Evolutionary conservation across 805 yeast species (phyloP), one percentile per base, ranked within the genome.

Genomic region (Hanseniaspora hatyaiensis): DNA sequence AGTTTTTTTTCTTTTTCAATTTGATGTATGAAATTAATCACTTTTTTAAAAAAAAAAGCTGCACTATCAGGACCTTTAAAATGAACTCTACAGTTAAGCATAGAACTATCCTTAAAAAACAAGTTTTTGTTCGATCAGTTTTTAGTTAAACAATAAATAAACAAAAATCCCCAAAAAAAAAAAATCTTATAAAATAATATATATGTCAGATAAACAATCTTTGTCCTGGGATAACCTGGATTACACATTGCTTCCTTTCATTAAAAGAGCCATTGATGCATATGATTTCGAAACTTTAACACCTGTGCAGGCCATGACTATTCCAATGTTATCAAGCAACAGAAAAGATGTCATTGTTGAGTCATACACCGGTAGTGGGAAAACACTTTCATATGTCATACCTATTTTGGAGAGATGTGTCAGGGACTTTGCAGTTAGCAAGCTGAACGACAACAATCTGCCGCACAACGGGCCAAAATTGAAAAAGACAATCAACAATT

Each of bases 321-420:
- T 92, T 42, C 98, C 98, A 0, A 66, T 88, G 51, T 74, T 92
- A 53, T 64, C 80, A 19, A 78, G 78, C 16, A 82, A 87, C 59
- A 89, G 89, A 58, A 48, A 48, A 12, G 98, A 92, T 64, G 96
- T 92, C 3, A 92, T 92, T 8, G 97, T 87, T 1, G 96, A 92
- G 60, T 95, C 96, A 0, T 95, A 86, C 1, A 92, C 98, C 0
- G 98, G 98, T 0, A 87, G 96, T 0, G 98, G 98, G n/a, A 92
- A 92, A 61, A 92, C 98, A 0, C 62, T 88, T n/a, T 82, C 96
- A 3, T 92, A 83, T 66, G 76, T 79, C 4, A 71, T 92, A 2
- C 98, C 98, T 0, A 72, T 83, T 1, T 57, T 87, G 4, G 89
- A 87, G 55, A 80, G 78, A 54, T 63, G 87, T 6, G 51, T 70